These are phyloP conservation scores for Penicillium mononematosum DNA, from an alignment of 495 filamentous ascomycete genomes.

Conservation along the genomic window DNA sequence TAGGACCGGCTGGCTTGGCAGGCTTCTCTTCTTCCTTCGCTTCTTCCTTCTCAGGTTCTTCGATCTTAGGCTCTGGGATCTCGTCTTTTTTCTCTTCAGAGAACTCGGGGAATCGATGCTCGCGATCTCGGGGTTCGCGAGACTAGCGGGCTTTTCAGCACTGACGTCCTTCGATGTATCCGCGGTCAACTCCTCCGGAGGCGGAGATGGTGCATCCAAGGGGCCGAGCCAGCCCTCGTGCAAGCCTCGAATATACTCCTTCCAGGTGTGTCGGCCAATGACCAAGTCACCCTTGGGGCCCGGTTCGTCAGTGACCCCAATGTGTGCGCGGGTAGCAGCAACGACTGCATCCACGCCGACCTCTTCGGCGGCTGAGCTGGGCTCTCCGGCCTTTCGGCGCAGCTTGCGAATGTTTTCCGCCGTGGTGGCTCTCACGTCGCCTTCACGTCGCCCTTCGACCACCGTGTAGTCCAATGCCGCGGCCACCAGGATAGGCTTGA, in stretches of 20 bases:
- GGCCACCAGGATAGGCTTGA: conserved; percentile 89
- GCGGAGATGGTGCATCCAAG: conserved; percentile 51
- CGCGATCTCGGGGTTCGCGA: background rate
- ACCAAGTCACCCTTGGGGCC: conserved; percentile 81
- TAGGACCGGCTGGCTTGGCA: conserved; percentile 47
- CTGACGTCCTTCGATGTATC: conserved; percentile 35
- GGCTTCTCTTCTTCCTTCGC: conserved; percentile 52
- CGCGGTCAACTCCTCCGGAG: conserved; percentile 20
- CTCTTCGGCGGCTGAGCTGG: conserved; percentile 39
- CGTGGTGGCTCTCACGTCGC: conserved; percentile 77
- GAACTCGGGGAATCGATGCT: conserved; percentile 12
- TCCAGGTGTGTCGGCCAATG: conserved; percentile 92
- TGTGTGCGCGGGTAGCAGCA: conserved; percentile 53
- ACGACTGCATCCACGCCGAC: conserved; percentile 52
- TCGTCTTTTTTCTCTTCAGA: conserved; percentile 20
- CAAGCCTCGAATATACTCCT: conserved; percentile 89
- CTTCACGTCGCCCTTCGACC: conserved; percentile 83
- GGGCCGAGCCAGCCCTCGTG: conserved; percentile 98
- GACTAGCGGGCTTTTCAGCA: conserved; percentile 18
- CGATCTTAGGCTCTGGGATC: conserved; percentile 26
- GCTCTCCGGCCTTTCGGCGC: conserved; percentile 57
- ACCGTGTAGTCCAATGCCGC: conserved; percentile 94
- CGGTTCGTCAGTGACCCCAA: conserved; percentile 65
- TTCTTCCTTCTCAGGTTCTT: conserved; percentile 42
- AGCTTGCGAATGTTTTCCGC: conserved; percentile 77